Evolutionary conservation across 768 basidiomycete species (phyloP).

Genomic region (Lactarius sanguifluus): DNA sequence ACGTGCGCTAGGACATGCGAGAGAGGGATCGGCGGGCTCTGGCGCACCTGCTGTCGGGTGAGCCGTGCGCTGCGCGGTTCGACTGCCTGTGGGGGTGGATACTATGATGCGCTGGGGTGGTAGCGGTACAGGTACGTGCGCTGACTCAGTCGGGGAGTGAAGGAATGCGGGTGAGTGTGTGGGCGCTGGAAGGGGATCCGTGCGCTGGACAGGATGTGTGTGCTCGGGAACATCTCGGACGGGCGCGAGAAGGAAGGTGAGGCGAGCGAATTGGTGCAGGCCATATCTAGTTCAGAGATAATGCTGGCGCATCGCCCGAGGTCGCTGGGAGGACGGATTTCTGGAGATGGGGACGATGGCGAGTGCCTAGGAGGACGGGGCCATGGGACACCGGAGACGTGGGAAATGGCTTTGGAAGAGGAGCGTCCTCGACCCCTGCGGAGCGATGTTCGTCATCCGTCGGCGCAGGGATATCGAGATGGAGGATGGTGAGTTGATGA

Average conservation of each 20-base stretch:
- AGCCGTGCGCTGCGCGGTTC: slow-evolving; percentile 7
- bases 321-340: too few relatives aligned
- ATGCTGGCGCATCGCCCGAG: too few relatives aligned
- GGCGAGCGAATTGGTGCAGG: too few relatives aligned
- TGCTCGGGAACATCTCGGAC: neutral
- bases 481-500: slow-evolving; percentile 16
- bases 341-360: too few relatives aligned
- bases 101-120: neutral
- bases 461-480: slow-evolving; percentile 4
- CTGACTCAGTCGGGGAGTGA: neutral
- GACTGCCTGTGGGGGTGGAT: neutral
- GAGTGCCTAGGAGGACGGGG: slow-evolving; percentile 24
- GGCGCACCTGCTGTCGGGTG: slow-evolving; percentile 8
- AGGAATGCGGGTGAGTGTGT: slow-evolving; percentile 22
- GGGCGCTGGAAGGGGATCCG: neutral
- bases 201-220: neutral
- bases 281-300: too few relatives aligned
- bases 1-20: slow-evolving; percentile 29
- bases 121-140: too few relatives aligned
- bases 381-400: slow-evolving; percentile 10
- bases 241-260: too few relatives aligned
- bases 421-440: neutral
- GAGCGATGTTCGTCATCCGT: neutral
- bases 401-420: neutral
- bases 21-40: slow-evolving; percentile 19